Evolutionary conservation across 352 stramenopile species (phyloP).

Genomic region (Globisporangium canariense): DNA sequence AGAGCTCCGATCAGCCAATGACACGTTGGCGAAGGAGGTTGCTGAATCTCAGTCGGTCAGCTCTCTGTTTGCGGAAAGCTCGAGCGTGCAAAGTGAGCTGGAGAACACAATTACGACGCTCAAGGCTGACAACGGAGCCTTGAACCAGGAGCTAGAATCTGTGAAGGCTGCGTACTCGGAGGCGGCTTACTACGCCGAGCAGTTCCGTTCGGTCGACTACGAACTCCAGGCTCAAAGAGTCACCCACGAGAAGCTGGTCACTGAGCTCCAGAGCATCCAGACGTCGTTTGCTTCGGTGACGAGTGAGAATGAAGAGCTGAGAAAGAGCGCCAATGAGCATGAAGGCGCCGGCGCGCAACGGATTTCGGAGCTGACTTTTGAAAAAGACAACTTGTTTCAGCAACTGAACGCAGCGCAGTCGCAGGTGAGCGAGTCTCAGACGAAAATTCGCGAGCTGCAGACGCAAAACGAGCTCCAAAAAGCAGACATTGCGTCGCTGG

Average conservation of each 20-base stretch:
- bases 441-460: constrained; percentile 11
- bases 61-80: constrained; percentile 11
- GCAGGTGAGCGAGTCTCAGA: constrained; percentile 3
- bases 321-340: neutral
- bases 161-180: constrained; percentile 30
- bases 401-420: constrained; percentile 9
- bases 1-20: constrained; percentile 30
- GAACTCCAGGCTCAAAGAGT: constrained; percentile 23
- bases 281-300: neutral
- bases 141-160: constrained; percentile 38
- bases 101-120: constrained; percentile 12
- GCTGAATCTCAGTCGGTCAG: constrained; percentile 29
- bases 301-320: constrained; percentile 10
- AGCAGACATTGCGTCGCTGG: constrained; percentile 25
- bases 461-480: constrained; percentile 23
- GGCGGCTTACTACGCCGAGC: constrained; percentile 36
- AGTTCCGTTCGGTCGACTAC: constrained; percentile 18
- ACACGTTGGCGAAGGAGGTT: constrained; percentile 28
- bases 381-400: constrained; percentile 10
- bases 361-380: constrained; percentile 3
- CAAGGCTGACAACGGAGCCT: constrained; percentile 13
- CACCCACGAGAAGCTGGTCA: constrained; percentile 14
- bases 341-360: constrained; percentile 7
- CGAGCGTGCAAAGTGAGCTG: constrained; percentile 15
- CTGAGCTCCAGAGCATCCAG: constrained; percentile 8